Evolutionary conservation across 805 yeast genomes (phyloP), one percentile per base, ranked within the genome.

Genomic region (Myxozyma neotropica): DNA sequence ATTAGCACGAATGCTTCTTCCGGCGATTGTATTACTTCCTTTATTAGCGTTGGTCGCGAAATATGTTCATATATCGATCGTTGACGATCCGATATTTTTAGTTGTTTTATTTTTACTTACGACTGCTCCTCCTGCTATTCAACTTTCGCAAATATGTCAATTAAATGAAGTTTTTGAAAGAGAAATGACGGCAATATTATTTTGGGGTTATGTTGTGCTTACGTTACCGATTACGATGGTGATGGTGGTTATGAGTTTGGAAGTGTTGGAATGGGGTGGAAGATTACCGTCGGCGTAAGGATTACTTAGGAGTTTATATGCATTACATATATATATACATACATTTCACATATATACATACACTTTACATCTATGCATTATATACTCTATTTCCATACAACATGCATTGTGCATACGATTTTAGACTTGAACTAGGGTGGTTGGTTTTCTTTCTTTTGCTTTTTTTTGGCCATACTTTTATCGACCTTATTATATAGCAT

Each of bases 111-210:
- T 84, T 65, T 74, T 84, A 19, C 76, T 84, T 47, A 83, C 87
- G 1, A 78, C 82, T 1, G 79, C 86, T 1, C 88, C 88, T 2
- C 88, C 88, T 0, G 88, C 88, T 6, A 83, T 84, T 64, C 88
- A 84, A 72, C 77, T 84, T 45, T 80, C 85, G 17, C 88, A 84
- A 69, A 84, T 84, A 58, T 83, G 85, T 58, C 87, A 83, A 67
- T 70, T 84, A 55, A 84, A 84, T 70, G 78, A 78, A 49, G 78
- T 84, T 27, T 84, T 80, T 70, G 87, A 84, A 67, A 75, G 77
- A 59, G 88, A 84, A 67, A 84, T 84, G 87, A 79, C 85, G 0
- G 82, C 85, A 2, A 85, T 84, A 8, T 73, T 84, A 61, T 84
- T 84, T 67, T 84, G 88, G 88, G 87, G 87, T 7, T 84, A 84